Evolutionary conservation across 768 basidiomycete species (phyloP).

Genomic region (Tulasnella sp.): DNA sequence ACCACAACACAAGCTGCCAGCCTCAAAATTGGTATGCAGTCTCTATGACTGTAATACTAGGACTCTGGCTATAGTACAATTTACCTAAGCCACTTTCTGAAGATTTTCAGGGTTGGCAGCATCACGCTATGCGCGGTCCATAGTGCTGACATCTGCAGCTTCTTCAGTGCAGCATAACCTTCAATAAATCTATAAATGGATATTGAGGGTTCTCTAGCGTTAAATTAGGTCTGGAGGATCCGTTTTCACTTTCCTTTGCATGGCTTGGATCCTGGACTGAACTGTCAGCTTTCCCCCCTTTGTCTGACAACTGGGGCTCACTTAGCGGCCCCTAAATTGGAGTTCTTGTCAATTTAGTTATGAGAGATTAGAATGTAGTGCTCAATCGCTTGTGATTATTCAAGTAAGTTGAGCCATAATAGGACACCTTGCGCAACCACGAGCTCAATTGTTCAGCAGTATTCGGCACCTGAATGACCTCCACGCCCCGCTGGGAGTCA

Average conservation of each 20-base stretch:
- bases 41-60: background rate
- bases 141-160: background rate
- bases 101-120: background rate
- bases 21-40: background rate
- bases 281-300: too few relatives aligned
- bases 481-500: too few relatives aligned
- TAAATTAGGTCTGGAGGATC: background rate
- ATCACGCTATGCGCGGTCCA: background rate
- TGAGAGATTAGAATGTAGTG: too few relatives aligned
- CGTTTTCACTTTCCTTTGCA: background rate
- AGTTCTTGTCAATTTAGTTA: too few relatives aligned
- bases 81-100: background rate
- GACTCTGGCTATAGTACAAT: background rate
- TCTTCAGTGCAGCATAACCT: background rate
- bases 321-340: too few relatives aligned
- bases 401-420: too few relatives aligned
- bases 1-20: background rate
- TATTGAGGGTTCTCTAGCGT: background rate
- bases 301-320: too few relatives aligned
- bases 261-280: background rate
- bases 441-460: too few relatives aligned
- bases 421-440: too few relatives aligned
- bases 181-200: background rate
- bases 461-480: too few relatives aligned
- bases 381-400: too few relatives aligned